These are phyloP conservation scores for Mycena galericulata DNA, from an alignment of 768 basidiomycete genomes.

Conservation along the genomic window DNA sequence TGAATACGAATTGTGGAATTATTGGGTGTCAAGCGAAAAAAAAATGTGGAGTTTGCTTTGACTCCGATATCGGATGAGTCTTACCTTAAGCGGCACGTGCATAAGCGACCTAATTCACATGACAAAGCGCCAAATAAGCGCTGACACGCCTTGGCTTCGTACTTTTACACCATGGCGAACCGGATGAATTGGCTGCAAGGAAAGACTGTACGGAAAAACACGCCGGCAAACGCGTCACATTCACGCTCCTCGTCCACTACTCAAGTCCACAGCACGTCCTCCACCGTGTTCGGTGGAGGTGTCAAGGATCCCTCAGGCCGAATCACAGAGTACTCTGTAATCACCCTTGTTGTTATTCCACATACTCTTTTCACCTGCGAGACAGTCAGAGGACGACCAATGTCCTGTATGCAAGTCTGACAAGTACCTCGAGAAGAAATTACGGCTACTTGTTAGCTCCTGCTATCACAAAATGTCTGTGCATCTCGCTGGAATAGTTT, in stretches of 20 bases:
- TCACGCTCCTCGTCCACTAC: constrained; percentile 75
- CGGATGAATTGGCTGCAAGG: constrained; percentile 72
- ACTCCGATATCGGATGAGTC: too few species aligned
- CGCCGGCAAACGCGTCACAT: constrained; percentile 47
- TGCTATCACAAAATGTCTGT: constrained; percentile 98
- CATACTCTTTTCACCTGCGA: constrained; percentile 2
- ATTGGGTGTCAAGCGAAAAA: too few species aligned
- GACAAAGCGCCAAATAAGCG: too few species aligned
- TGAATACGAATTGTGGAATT: too few species aligned
- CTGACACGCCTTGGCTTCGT: too few species aligned
- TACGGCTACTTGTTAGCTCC: constrained; percentile 92
- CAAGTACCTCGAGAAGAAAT: constrained; percentile 93
- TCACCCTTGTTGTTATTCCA: constrained; percentile 41
- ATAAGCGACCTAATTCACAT: too few species aligned
- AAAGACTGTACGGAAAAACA: constrained; percentile 80
- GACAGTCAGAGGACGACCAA: constrained; percentile 73
- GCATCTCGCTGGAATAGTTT: neutral
- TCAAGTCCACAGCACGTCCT: constrained; percentile 77
- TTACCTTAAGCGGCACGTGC: too few species aligned
- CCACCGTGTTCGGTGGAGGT: constrained; percentile 83
- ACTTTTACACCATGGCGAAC: constrained; percentile 31
- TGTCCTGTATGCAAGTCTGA: constrained; percentile 99
- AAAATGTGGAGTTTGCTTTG: too few species aligned
- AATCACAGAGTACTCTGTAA: constrained; percentile 83
- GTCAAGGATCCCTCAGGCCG: constrained; percentile 89